Percentiles rank a stretch among this genome's conserved stretches.
Evolutionary conservation across 164 flowering plant genomes (phyloP).

Genomic region (Chloranthus sessilifolius): DNA sequence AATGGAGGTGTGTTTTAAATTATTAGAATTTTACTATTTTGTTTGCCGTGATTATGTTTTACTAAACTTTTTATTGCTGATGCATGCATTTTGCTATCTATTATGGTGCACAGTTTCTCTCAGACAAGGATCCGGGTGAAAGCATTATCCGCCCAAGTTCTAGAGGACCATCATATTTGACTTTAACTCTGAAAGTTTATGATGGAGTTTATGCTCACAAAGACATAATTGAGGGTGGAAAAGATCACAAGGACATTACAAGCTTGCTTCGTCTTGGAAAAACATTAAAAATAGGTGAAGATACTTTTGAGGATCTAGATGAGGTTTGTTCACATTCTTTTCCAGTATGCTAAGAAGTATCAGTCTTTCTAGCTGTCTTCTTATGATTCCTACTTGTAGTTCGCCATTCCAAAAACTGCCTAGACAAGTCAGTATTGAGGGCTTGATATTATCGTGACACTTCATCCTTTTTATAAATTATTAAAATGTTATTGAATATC

Average conservation of each 20-base stretch:
- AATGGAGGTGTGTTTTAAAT: conserved; percentile 47
- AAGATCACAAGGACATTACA: conserved; percentile 89
- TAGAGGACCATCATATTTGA: conserved; percentile 78
- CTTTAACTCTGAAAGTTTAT: conserved; percentile 78
- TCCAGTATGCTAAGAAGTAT: too few relatives aligned
- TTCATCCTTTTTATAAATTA: too few relatives aligned
- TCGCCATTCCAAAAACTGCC: too few relatives aligned
- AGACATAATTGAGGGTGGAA: conserved; percentile 86
- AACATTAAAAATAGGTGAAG: conserved; percentile 88
- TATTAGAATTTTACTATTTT: not conserved
- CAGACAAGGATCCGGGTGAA: conserved; percentile 91
- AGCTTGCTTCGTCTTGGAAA: conserved; percentile 91
- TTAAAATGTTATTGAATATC: too few relatives aligned
- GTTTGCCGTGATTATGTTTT: not conserved
- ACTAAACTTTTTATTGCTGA: conserved; percentile 1
- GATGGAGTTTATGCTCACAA: conserved; percentile 96
- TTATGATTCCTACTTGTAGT: too few relatives aligned
- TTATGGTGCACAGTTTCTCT: conserved; percentile 51
- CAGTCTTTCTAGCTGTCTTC: too few relatives aligned
- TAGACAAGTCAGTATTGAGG: too few relatives aligned
- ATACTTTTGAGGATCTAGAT: conserved; percentile 93
- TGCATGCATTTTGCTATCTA: not conserved
- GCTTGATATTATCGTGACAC: too few relatives aligned
- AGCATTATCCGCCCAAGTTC: conserved; percentile 90
- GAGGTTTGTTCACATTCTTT: conserved; percentile 37